Evolutionary conservation across 768 basidiomycete genomes (phyloP).

Genomic region (Tylopilus vinaceipallidus): DNA sequence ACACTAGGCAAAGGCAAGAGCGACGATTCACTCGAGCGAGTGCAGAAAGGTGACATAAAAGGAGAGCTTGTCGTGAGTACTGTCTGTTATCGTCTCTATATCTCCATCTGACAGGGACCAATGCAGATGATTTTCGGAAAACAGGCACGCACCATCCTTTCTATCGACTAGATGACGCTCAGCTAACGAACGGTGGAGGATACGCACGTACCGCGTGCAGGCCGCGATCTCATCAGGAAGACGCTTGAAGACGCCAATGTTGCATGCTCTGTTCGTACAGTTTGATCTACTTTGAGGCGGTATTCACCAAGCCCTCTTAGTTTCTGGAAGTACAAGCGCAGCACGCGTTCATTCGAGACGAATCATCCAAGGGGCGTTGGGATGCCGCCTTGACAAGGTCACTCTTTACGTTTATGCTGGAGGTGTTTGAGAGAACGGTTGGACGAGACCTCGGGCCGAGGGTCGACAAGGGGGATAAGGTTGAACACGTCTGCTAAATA

Average conservation of each 20-base stretch:
- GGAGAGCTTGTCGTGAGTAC: slow-evolving; percentile 77
- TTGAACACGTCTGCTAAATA: slow-evolving; percentile 72
- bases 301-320: slow-evolving; percentile 36
- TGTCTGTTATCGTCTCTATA: not conserved
- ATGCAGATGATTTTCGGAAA: slow-evolving; percentile 92
- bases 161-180: not conserved
- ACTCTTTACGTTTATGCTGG: slow-evolving; percentile 85
- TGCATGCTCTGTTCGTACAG: slow-evolving; percentile 58
- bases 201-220: slow-evolving; percentile 87
- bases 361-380: slow-evolving; percentile 91
- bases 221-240: slow-evolving; percentile 81
- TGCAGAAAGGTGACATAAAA: slow-evolving; percentile 76
- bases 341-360: slow-evolving; percentile 94
- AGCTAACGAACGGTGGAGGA: slow-evolving; percentile 47
- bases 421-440: slow-evolving; percentile 87
- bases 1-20: slow-evolving; percentile 82
- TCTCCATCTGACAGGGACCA: not conserved
- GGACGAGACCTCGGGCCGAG: slow-evolving; percentile 81
- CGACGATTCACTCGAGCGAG: slow-evolving; percentile 78
- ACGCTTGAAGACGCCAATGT: slow-evolving; percentile 80
- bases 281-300: not conserved
- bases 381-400: slow-evolving; percentile 87
- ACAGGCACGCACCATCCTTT: slow-evolving; percentile 48
- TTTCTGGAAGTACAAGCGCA: slow-evolving; percentile 97
- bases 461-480: slow-evolving; percentile 39